Base-by-base conservation (phyloP, 495 filamentous ascomycete species). In the Rusavskia elegans region DNA sequence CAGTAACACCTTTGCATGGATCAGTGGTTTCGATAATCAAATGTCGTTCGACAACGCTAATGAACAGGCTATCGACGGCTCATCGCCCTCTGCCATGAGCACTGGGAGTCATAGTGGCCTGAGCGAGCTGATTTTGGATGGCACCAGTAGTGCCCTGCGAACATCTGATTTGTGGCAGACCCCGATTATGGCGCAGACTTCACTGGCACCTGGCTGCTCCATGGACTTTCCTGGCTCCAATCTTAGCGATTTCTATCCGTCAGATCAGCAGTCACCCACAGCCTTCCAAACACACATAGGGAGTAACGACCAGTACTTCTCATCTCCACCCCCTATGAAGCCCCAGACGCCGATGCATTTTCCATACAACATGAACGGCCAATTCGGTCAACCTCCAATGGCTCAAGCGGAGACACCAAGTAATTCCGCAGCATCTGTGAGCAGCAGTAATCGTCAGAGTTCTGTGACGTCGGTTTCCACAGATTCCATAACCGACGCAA, bases 31-130 rank as follows among this genome's bases (percentile, higher is more conserved):
- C 63, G 88, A 90, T 48, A 76, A 83, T 53, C 74, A 80, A 25
- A 77, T 90, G 73, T 78, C 80, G 21, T 80, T 88, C 64, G 73
- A 78, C 53, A 79, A 76, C 48, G 65, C 65, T 23, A 80, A 81
- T 54, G 88, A 94, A 57, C 83, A 81, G 52, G 85, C 81, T 9
- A 76, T 96, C 48, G 92, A 94, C 57, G 87, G 85, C 39, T 96
- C 92, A 11, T 97, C 93, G 6, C 92, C 92, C 8, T 96, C 89
- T 9, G 90, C 85, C 21, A 88, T 95, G 60, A 95, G 89, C 66
- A 92, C 85, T 17, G 85, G 83, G 27, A 95, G 89, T 60, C 89
- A 90, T 57, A 90, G 84, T 66, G 87, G 84, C 14, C 84, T 93
- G 59, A 95, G 87, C 64, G 90, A 97, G 61, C 78, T 88, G 53